Evolutionary conservation across 2,329 filamentous ascomycete species (phyloP), one percentile per base, ranked within the genome.

Genomic region (Diaporthe aspalathi): DNA sequence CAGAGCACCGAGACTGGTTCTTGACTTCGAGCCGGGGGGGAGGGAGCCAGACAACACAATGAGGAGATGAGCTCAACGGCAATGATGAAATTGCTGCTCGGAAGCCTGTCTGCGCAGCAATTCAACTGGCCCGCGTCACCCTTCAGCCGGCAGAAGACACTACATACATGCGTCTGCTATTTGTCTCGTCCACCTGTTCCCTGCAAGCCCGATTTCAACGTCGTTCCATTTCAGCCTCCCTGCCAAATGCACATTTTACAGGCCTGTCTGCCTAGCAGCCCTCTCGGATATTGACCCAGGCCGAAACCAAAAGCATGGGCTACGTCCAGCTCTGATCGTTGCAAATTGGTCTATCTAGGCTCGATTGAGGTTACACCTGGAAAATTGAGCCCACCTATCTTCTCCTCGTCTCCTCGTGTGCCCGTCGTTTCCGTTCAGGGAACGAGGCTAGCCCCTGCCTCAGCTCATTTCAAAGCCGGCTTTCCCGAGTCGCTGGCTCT

Each of bases 391-490:
- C 56, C 56, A 67, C 66, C 32, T 68, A 35, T n/a, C 35, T 24
- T 45, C 50, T 38, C 40, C 35, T 20, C 27, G n/a, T n/a, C n/a
- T n/a, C n/a, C n/a, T n/a, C n/a, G n/a, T 38, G 40, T 68, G 27
- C 57, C 60, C 69, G 56, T 73, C 68, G 49, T 63, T 62, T 73
- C 66, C 57, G 22, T 71, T 50, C 69, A 66, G 65, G 57, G 50
- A 71, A 22, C 24, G 60, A 54, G 17, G 27, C 56, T 35, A 67
- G 32, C 57, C 67, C 56, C 65, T 57, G 52, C 57, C 62, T 29
- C 47, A 63, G 52, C 43, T 60, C 49, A 57, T 65, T 63, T 27
- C 40, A 67, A 56, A 45, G 57, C 56, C 72, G 72, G 72, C 60
- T 67, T 71, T 71, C 52, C 72, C 72, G 72, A 73, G 43, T 20